These are phyloP conservation scores for Lomentospora prolificans DNA, from an alignment of 2,329 filamentous ascomycete species.

Conservation along the genomic window DNA sequence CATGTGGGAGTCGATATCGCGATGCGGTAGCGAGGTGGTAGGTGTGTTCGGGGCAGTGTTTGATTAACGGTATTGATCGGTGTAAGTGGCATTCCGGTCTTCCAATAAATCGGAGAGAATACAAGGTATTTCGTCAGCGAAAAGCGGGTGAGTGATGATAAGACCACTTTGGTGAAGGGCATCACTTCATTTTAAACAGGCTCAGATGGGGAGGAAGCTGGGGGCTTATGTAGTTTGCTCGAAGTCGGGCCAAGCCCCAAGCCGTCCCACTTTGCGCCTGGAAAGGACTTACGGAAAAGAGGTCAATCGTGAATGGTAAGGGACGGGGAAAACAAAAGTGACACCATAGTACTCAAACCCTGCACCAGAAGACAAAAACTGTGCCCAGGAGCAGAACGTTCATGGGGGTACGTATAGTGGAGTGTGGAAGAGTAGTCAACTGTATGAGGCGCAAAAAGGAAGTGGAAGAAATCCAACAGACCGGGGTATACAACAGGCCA, in stretches of 20 bases:
- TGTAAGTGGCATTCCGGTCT: background rate
- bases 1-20: too few relatives aligned
- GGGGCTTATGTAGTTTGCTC: conserved; percentile 5
- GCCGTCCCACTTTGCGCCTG: background rate
- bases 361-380: background rate
- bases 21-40: too few relatives aligned
- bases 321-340: background rate
- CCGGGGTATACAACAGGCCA: background rate
- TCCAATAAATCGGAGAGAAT: background rate
- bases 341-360: background rate
- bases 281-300: background rate
- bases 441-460: conserved; percentile 1
- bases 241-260: background rate
- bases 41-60: background rate
- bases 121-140: background rate
- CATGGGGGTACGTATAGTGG: background rate
- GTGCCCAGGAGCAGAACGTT: background rate
- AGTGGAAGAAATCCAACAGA: background rate
- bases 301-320: background rate
- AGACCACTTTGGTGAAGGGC: conserved; percentile 1
- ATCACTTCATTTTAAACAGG: background rate
- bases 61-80: background rate
- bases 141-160: background rate
- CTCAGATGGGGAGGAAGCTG: background rate
- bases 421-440: background rate